These are phyloP conservation scores for Rubia yunnanensis DNA, from an alignment of 257 asterid species.

Conservation along the genomic window DNA sequence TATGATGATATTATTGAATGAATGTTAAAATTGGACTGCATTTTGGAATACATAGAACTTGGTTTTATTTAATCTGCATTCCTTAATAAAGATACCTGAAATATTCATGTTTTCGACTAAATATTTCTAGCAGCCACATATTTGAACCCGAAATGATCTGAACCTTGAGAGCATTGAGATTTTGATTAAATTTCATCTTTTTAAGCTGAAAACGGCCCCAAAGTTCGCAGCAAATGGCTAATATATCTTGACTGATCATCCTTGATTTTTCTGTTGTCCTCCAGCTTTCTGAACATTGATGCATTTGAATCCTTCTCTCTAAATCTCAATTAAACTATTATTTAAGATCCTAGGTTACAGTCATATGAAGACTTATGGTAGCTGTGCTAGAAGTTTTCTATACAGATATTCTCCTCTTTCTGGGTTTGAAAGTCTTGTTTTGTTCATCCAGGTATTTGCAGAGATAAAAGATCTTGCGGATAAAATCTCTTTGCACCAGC, in stretches of 20 bases:
- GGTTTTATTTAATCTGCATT: background rate
- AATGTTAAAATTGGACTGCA: background rate
- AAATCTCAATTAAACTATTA: background rate
- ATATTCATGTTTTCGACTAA: background rate
- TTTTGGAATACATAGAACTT: too few species aligned
- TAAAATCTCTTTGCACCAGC: slow-evolving; percentile 42
- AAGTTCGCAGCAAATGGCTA: background rate
- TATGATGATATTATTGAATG: background rate
- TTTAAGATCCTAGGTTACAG: background rate
- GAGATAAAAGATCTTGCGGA: slow-evolving; percentile 61
- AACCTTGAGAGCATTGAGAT: background rate
- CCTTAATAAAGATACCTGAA: background rate
- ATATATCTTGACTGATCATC: background rate
- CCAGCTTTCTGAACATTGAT: background rate
- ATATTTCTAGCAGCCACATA: background rate
- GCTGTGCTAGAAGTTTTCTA: background rate
- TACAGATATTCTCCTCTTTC: background rate
- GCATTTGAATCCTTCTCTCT: background rate
- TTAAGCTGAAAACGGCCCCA: background rate
- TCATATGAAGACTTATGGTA: background rate
- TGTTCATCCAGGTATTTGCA: slow-evolving; percentile 51
- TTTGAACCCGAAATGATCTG: background rate
- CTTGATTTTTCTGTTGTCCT: background rate
- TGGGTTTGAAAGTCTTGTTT: background rate
- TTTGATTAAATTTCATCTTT: background rate